Base-by-base conservation (phyloP, 306 rosid species). In the Canavalia ensiformis region DNA sequence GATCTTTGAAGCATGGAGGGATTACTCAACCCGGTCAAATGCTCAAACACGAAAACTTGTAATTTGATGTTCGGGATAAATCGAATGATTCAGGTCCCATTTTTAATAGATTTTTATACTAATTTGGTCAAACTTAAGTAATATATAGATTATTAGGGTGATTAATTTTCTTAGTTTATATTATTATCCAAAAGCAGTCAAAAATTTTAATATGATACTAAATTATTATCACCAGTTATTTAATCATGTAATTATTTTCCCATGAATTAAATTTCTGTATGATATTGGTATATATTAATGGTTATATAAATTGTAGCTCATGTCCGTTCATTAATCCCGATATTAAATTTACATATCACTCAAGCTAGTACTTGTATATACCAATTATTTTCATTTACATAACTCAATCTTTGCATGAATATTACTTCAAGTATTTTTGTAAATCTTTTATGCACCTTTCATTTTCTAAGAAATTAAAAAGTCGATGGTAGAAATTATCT, bases 391-490 rank as follows among this genome's bases (percentile, higher is more conserved):
- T 71, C 7, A 7, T 11, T 71, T 50, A 3, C 34, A 37, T 29
- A 65, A 29, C 56, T 12, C 41, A 68, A 45, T 46, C 28, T 45
- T 6, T 7, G 56, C 66, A 66, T 11, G 11, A 78, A 7, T 68
- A 68, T 47, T 54, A 7, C 57, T 39, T 66, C 30, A 8, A 63
- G 0, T 52, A 56, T 13, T 52, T 29, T 4, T 6, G 10, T 25
- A 77, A 37, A 78, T 67, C 12, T 2, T 31, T 30, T 6, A 57
- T 35, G 10, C 3, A 35, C 34, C 51, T 29, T 39, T 72, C 31
- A 47, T 42, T 8, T 54, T 30, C 33, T 3, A 70, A 69, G 37
- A 78, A 55, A 44, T 54, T 37, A 33, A 44, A 68, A 68, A 55
- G 30, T 45, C 39, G 31, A 28, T 37, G 7, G 45, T 75, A 58